Conservation (phyloP, 1,139 yeast genomes). For the Casaregolazyma lundiana region DNA sequence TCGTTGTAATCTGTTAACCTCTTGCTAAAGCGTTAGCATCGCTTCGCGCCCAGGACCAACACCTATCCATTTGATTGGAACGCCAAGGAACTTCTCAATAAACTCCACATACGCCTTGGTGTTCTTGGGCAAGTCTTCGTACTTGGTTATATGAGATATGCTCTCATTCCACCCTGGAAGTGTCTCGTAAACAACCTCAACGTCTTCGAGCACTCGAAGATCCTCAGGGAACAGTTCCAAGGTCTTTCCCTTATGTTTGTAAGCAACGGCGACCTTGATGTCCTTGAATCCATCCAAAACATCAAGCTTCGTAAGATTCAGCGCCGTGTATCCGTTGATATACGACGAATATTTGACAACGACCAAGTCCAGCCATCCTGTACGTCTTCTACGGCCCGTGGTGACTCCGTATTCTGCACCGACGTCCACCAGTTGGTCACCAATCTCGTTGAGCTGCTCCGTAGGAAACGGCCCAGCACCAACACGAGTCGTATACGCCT, state of each 20-base stretch:
- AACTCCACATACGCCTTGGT: constrained; percentile 78
- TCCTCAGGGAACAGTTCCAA: constrained; percentile 90
- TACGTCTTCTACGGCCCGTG: constrained; percentile 98
- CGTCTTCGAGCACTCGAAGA: constrained; percentile 70
- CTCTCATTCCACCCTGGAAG: constrained; percentile 93
- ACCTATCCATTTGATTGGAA: constrained; percentile 95
- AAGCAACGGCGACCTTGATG: constrained; percentile 80
- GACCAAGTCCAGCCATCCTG: constrained; percentile 98
- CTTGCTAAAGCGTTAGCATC: constrained; percentile 30
- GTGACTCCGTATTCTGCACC: constrained; percentile 98
- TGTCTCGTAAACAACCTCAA: constrained; percentile 84
- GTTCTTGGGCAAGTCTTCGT: constrained; percentile 77
- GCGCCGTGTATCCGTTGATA: constrained; percentile 90
- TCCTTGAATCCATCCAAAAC: constrained; percentile 87
- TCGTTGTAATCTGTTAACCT: too few relatives aligned
- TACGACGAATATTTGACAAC: constrained; percentile 85
- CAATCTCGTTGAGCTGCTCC: constrained; percentile 84
- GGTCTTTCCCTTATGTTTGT: constrained; percentile 69
- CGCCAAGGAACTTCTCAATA: constrained; percentile 78
- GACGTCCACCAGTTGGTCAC: constrained; percentile 80
- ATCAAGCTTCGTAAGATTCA: constrained; percentile 93
- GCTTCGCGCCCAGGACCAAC: constrained; percentile 92
- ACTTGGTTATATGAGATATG: constrained; percentile 66
- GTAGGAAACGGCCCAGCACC: constrained; percentile 99
- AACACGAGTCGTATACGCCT: constrained; percentile 97